Percentiles rank a stretch among this genome's conserved stretches.
Conservation (phyloP, 169 alveolate genomes). For the Plasmodium vivax region DNA sequence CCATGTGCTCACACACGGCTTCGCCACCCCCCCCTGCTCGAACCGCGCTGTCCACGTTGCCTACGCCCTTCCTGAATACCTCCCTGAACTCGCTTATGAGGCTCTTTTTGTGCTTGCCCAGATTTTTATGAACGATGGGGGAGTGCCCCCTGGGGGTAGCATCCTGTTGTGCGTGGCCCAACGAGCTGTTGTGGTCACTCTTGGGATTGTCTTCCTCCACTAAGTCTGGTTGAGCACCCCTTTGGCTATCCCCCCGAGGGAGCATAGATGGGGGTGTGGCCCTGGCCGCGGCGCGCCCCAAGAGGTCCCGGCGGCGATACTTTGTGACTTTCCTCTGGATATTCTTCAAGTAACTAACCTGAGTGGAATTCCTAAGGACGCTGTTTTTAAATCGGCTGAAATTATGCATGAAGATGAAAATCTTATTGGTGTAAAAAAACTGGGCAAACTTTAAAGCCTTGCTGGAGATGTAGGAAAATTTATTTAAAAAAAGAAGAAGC, state of each 20-base stretch:
- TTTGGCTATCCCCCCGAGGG: background rate
- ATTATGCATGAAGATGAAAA: constrained; percentile 71
- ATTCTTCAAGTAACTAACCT: constrained; percentile 23
- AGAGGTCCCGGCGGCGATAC: constrained; percentile 10
- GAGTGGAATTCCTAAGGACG: background rate
- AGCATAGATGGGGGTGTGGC: background rate
- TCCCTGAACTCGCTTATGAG: constrained; percentile 6
- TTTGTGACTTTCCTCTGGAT: constrained; percentile 41
- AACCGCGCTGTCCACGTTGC: background rate
- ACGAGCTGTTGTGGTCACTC: background rate
- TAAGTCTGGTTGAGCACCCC: background rate
- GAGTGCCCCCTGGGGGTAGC: background rate
- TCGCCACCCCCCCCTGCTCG: background rate
- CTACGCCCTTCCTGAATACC: background rate
- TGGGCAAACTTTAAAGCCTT: constrained; percentile 69
- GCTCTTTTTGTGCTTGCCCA: background rate
- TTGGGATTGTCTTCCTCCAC: background rate
- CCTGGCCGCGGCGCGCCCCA: background rate
- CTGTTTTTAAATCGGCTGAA: constrained; percentile 35
- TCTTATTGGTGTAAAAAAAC: constrained; percentile 56
- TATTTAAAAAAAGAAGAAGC: constrained; percentile 49
- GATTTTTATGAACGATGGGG: background rate
- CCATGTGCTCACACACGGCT: background rate
- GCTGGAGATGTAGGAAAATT: constrained; percentile 45
- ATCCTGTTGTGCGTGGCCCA: background rate